Conservation (phyloP, 139 green algal genomes). For the Tetradesmus obliquus region DNA sequence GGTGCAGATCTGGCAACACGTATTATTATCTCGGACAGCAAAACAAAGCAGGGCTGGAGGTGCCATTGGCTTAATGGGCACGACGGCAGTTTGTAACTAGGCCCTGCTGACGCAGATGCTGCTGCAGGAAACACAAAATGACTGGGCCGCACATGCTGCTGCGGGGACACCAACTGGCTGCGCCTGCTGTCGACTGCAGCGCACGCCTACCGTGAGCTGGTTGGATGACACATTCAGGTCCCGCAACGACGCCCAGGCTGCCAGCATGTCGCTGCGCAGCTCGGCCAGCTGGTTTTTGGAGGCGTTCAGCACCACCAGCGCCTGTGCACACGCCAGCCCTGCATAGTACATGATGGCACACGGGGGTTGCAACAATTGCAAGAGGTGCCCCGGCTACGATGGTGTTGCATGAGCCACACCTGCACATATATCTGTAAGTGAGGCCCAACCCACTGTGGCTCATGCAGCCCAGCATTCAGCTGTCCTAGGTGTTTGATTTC, state of each 20-base stretch:
- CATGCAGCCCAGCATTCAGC: background rate
- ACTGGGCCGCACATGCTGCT: background rate
- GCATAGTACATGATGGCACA: background rate
- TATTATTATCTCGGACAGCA: background rate
- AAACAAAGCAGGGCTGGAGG: too few species aligned
- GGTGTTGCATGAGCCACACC: too few species aligned
- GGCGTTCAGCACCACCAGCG: slow-evolving; percentile 58
- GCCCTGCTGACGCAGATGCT: background rate
- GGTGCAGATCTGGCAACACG: background rate
- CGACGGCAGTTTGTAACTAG: background rate
- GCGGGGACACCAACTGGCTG: too few species aligned
- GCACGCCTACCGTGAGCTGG: slow-evolving; percentile 36
- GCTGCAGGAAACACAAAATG: too few species aligned
- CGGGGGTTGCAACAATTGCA: background rate
- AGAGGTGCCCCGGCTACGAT: too few species aligned
- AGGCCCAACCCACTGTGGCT: too few species aligned
- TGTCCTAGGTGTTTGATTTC: too few species aligned
- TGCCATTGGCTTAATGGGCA: background rate
- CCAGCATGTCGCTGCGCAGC: slow-evolving; percentile 41
- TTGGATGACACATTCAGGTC: slow-evolving; percentile 63
- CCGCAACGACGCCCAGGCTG: slow-evolving; percentile 36
- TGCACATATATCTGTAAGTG: too few species aligned
- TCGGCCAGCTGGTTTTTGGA: slow-evolving; percentile 56
- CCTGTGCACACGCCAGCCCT: slow-evolving; percentile 2
- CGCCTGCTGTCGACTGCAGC: background rate